These are phyloP conservation scores for Tolypocladium ophioglossoides DNA, from an alignment of 2,329 filamentous ascomycete species.

Conservation along the genomic window DNA sequence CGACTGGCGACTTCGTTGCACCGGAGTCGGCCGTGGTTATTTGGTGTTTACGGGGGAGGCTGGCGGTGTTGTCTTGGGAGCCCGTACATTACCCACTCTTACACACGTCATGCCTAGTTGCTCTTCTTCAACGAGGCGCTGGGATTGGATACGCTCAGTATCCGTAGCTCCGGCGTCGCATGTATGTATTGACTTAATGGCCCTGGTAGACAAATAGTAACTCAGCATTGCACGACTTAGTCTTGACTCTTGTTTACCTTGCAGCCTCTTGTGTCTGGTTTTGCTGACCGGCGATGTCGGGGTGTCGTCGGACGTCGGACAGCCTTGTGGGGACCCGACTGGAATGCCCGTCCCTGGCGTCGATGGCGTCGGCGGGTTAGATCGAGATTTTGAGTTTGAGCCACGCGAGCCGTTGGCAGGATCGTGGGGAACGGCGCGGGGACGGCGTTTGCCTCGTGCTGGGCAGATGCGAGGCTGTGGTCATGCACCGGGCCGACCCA, in stretches of 20 bases:
- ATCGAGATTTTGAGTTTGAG: not conserved
- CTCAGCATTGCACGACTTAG: slow-evolving; percentile 17
- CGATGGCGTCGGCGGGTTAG: not conserved
- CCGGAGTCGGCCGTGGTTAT: slow-evolving; percentile 2
- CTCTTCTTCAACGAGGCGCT: slow-evolving; percentile 13
- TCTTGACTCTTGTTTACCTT: not conserved
- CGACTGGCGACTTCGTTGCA: slow-evolving; percentile 3
- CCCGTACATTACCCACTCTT: slow-evolving; percentile 7
- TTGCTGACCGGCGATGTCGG: too few relatives aligned
- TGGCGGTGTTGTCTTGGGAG: slow-evolving; percentile 1
- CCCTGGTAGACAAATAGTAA: slow-evolving; percentile 21
- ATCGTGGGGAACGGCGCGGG: not conserved
- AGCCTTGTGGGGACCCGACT: not conserved
- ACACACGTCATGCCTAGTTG: slow-evolving; percentile 8
- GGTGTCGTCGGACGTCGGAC: not conserved
- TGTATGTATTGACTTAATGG: slow-evolving; percentile 19
- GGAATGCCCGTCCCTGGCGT: not conserved
- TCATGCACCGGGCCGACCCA: not conserved
- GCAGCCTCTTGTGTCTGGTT: too few relatives aligned
- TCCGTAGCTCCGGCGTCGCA: slow-evolving; percentile 5
- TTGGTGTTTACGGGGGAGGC: slow-evolving; percentile 9
- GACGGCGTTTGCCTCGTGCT: not conserved
- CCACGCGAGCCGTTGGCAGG: not conserved
- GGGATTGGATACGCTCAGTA: slow-evolving; percentile 6
- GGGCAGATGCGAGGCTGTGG: not conserved